Evolutionary conservation across 106 monocot genomes (phyloP).

Genomic region (Platanthera zijinensis): DNA sequence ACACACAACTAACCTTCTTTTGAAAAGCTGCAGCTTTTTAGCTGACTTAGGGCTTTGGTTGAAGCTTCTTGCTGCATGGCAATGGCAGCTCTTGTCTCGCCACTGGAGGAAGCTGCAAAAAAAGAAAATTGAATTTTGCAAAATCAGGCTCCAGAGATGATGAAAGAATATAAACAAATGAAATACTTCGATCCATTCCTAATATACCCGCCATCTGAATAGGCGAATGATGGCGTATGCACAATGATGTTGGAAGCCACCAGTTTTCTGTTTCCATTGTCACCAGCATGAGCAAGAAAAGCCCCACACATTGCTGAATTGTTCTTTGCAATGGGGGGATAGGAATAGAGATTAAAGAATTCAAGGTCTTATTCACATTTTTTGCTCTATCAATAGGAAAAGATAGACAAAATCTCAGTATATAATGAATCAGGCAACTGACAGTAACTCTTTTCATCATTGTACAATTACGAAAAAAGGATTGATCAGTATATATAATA

Average conservation of each 20-base stretch:
- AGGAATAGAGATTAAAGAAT: not conserved
- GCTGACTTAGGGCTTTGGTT: not conserved
- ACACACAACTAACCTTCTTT: not conserved
- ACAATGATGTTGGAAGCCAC: not conserved
- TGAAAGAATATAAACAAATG: not conserved
- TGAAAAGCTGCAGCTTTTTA: not conserved
- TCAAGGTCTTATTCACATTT: no score
- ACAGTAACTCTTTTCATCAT: no score
- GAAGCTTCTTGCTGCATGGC: not conserved
- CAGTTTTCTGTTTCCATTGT: not conserved
- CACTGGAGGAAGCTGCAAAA: slow-evolving; percentile 9
- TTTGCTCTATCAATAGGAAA: no score
- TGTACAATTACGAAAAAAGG: no score
- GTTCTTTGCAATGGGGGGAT: not conserved
- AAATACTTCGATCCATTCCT: not conserved
- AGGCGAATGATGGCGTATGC: not conserved
- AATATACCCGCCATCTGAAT: not conserved
- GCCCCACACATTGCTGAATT: not conserved
- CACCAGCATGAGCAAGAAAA: not conserved
- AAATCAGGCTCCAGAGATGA: not conserved
- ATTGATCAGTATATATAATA: no score
- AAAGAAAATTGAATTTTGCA: not conserved
- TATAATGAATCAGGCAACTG: no score
- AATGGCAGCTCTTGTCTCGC: slow-evolving; percentile 2
- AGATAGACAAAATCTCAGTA: no score